Base-by-base conservation (phyloP, 345 rosid species). In the Lepidium didymum region DNA sequence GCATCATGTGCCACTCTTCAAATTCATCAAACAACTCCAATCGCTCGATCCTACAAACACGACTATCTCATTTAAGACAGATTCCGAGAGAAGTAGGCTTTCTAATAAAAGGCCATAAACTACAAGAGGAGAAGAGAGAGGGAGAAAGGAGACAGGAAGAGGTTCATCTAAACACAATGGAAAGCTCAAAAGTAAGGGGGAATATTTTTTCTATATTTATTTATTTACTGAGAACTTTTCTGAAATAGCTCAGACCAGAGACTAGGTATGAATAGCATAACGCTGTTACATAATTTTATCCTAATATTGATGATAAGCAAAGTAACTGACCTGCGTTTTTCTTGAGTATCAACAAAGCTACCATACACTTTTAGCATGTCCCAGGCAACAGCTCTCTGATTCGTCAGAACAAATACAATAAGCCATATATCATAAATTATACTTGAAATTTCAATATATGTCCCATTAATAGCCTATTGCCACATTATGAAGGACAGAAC, bases 1-100 rank as follows among this genome's bases (percentile, higher is more conserved):
- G 96, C 99, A 94, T 94, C 99, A 91, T 87, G 76, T 87, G 81
- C 97, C 99, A 94, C 77, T 94, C 96, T 79, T 94, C 99, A 74
- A 91, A 86, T 82, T 94, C 97, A 70, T 91, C 96, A 35, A 91
- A 94, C 81, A 91, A 75, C 81, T 91, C 96, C 85, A 87, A 77
- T 75, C 87, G 79, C 80, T 94, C 97, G 14, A 91, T 91, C 89
- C 97, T 91, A 80, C 49, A 31, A 70, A 80, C 64, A 75, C 18
- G 71, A 42, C 9, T 13, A 67, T 36, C 62, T 67, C 8, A 76
- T 49, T 53, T 67, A 77, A 59, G 62, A 68, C 66, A 37, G 12
- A 67, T 21, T 16, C 53, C 64, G 68, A 25, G 25, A 62, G 42
- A 46, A 19, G 68, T 10, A 50, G 64, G 74, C 67, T 66, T 72